Evolutionary conservation across 139 green algal genomes (phyloP).

Genomic region (Chlorella sp.): DNA sequence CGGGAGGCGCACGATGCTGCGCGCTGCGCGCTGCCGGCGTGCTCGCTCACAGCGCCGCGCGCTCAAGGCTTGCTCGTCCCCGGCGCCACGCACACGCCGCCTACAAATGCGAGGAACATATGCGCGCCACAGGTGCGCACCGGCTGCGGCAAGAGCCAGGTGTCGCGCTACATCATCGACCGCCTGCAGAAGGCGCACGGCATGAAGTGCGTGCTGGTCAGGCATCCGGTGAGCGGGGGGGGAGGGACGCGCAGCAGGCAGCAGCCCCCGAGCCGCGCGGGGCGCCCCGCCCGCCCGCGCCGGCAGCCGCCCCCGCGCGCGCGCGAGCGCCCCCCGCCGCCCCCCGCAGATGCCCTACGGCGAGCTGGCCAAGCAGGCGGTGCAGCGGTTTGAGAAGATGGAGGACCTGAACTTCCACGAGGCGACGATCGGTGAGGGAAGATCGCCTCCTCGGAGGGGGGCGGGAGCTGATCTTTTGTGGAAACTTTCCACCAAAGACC

Average conservation of each 20-base stretch:
- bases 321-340: too few relatives aligned
- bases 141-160: conserved; percentile 53
- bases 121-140: conserved; percentile 36
- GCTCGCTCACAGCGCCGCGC: too few relatives aligned
- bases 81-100: too few relatives aligned
- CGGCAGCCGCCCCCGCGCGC: too few relatives aligned
- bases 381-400: conserved; percentile 49
- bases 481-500: too few relatives aligned
- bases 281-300: too few relatives aligned
- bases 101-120: too few relatives aligned
- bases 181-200: conserved; percentile 35
- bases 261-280: too few relatives aligned
- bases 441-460: neutral
- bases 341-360: conserved; percentile 11
- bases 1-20: too few relatives aligned
- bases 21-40: conserved; percentile 5
- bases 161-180: conserved; percentile 38
- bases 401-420: conserved; percentile 46
- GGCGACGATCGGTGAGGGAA: neutral
- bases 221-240: conserved; percentile 60
- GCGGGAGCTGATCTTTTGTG: neutral
- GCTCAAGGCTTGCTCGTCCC: too few relatives aligned
- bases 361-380: conserved; percentile 41
- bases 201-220: conserved; percentile 57
- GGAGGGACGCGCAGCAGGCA: too few relatives aligned